Conservation (phyloP, 129 eudicot species). For the Oenanthe sinensis region DNA sequence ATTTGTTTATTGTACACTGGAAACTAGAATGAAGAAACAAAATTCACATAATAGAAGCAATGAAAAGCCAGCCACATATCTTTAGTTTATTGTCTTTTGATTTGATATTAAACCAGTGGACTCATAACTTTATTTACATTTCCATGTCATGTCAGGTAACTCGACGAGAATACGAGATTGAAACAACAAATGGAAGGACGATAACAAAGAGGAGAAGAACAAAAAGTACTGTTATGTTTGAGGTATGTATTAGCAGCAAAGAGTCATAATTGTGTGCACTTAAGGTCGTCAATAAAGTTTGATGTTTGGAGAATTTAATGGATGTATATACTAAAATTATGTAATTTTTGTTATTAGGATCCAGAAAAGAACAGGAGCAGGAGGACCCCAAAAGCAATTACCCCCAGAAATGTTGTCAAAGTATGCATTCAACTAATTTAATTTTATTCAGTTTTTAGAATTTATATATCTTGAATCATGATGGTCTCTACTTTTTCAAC, state of each 20-base stretch:
- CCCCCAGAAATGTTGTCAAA: constrained; percentile 53
- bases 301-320: constrained; percentile 19
- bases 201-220: constrained; percentile 80
- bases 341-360: constrained; percentile 35
- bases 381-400: constrained; percentile 53
- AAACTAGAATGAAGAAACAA: neutral
- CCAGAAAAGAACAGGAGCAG: constrained; percentile 51
- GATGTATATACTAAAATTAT: constrained; percentile 1
- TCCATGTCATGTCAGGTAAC: constrained; percentile 46
- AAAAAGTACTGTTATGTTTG: constrained; percentile 94
- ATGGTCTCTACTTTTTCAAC: no score
- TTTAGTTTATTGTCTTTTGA: constrained; percentile 1
- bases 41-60: neutral
- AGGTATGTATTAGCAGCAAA: constrained; percentile 34
- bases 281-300: neutral
- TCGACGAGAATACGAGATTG: constrained; percentile 86
- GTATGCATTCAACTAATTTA: constrained; percentile 25
- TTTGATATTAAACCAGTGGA: neutral
- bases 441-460: neutral
- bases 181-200: constrained; percentile 72
- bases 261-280: neutral
- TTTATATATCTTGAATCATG: neutral
- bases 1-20: neutral
- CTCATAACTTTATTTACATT: neutral
- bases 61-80: neutral